Evolutionary conservation across 768 basidiomycete genomes (phyloP).

Genomic region (Leccinum pellstonianum): DNA sequence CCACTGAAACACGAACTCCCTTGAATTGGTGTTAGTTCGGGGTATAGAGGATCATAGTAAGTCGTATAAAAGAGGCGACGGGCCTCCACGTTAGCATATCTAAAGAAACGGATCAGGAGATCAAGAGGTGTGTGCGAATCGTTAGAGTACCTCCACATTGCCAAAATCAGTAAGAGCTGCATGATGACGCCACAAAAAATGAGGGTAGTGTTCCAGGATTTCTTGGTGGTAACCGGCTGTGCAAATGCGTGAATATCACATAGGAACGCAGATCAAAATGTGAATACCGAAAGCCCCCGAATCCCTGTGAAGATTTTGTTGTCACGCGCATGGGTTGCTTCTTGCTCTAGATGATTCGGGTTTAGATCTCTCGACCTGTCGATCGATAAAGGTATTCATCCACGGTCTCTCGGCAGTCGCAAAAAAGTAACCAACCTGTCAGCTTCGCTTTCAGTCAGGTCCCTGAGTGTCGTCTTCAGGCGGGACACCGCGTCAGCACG

Average conservation of each 20-base stretch:
- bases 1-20: constrained; percentile 25
- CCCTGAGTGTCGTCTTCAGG: constrained; percentile 57
- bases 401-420: constrained; percentile 3
- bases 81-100: constrained; percentile 47
- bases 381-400: constrained; percentile 8
- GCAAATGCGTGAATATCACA: constrained; percentile 11
- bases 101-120: constrained; percentile 26
- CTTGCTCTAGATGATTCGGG: constrained; percentile 21
- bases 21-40: constrained; percentile 60
- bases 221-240: constrained; percentile 21
- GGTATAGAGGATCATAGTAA: constrained; percentile 78
- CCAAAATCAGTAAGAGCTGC: constrained; percentile 46
- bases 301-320: constrained; percentile 39
- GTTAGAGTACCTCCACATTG: constrained; percentile 57
- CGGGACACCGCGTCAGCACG: constrained; percentile 54
- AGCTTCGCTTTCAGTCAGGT: constrained; percentile 54
- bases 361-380: constrained; percentile 37
- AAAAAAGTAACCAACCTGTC: constrained; percentile 45
- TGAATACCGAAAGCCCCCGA: constrained; percentile 40
- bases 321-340: constrained; percentile 44
- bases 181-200: constrained; percentile 38
- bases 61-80: constrained; percentile 63
- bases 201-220: constrained; percentile 30
- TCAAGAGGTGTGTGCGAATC: constrained; percentile 1
- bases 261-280: neutral